A percentile compares a stretch with the other conserved stretches of the same genome.
Evolutionary conservation across 2,329 filamentous ascomycete species (phyloP).

Genomic region (Trichophyton rubrum): DNA sequence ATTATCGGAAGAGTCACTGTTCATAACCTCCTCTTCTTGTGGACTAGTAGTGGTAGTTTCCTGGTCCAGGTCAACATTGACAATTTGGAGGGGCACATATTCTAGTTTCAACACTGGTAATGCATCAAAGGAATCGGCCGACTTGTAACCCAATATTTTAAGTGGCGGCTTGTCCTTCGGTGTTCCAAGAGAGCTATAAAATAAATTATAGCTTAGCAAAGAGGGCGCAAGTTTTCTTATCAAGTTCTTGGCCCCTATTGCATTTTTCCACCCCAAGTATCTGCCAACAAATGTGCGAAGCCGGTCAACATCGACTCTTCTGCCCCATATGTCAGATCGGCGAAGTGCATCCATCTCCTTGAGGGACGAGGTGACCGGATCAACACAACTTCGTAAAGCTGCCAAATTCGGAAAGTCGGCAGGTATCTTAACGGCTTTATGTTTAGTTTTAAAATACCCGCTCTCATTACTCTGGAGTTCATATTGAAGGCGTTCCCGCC

Average conservation of each 20-base stretch:
- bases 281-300: conserved; percentile 64
- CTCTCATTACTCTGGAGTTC: conserved; percentile 77
- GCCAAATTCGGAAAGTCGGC: conserved; percentile 68
- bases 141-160: conserved; percentile 52
- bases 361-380: conserved; percentile 63
- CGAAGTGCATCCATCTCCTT: conserved; percentile 45
- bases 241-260: conserved; percentile 70
- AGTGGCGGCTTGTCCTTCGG: conserved; percentile 35
- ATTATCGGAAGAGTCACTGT: conserved; percentile 25
- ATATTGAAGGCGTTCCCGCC: conserved; percentile 59
- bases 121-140: conserved; percentile 61
- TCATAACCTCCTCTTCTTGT: conserved; percentile 3
- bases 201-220: conserved; percentile 52
- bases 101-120: conserved; percentile 66
- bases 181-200: conserved; percentile 19
- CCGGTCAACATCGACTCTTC: conserved; percentile 50
- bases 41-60: conserved; percentile 35
- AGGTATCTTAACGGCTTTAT: conserved; percentile 62
- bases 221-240: conserved; percentile 67
- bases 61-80: conserved; percentile 60
- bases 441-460: conserved; percentile 63
- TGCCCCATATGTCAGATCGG: conserved; percentile 47
- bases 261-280: conserved; percentile 74
- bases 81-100: conserved; percentile 62
- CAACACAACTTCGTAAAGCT: conserved; percentile 74